These are phyloP conservation scores for Phytopythium sindhum DNA, from an alignment of 352 stramenopile species.

Conservation along the genomic window DNA sequence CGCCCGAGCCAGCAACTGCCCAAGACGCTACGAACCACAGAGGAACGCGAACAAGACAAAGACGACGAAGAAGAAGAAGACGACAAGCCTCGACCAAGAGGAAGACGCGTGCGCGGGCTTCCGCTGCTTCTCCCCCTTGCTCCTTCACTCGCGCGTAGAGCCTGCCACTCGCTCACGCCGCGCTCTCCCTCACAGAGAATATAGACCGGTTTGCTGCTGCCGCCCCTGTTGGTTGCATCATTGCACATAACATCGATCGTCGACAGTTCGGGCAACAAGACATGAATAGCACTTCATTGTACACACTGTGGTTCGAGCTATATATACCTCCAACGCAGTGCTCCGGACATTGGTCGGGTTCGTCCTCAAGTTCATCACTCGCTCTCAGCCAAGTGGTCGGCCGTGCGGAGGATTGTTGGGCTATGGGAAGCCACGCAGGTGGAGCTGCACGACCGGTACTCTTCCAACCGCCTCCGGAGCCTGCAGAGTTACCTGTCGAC, in stretches of 20 bases:
- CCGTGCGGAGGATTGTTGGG: not conserved
- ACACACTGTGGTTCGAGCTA: too few species aligned
- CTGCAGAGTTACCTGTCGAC: not conserved
- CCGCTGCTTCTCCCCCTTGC: slow-evolving; percentile 1
- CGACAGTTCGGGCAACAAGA: too few species aligned
- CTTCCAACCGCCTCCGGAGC: not conserved
- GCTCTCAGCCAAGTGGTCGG: too few species aligned
- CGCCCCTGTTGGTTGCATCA: not conserved
- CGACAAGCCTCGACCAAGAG: not conserved
- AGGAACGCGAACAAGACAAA: not conserved
- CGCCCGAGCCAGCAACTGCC: not conserved
- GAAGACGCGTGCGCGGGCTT: slow-evolving; percentile 2
- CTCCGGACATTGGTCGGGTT: too few species aligned
- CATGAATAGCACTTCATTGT: too few species aligned
- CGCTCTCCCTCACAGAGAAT: not conserved
- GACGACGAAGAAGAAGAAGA: not conserved
- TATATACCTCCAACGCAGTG: too few species aligned
- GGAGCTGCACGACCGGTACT: not conserved
- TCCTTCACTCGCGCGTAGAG: not conserved
- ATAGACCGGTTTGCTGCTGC: not conserved
- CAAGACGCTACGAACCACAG: not conserved
- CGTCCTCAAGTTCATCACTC: too few species aligned
- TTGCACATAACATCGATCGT: too few species aligned
- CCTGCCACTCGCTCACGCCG: not conserved
- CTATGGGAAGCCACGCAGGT: not conserved